phyloP scores from a whole-genome alignment of 495 filamentous ascomycete species.

The Rostrohypoxylon terebratum region DNA sequence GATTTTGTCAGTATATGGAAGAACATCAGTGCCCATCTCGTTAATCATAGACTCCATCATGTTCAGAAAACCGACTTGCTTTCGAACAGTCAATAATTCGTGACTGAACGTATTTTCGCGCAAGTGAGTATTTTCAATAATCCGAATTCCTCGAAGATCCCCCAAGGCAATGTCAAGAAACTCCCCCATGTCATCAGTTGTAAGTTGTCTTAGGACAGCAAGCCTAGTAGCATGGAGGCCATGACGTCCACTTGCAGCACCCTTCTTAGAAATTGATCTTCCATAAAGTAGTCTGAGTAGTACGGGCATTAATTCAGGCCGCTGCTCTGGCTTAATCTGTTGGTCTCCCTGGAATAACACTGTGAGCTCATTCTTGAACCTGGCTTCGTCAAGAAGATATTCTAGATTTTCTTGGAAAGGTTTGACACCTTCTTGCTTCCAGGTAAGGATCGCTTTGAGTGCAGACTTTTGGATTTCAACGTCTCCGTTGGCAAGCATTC shows the following conservation, averaged over 20 bases:
- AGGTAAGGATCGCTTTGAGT: conserved; percentile 86
- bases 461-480: conserved; percentile 86
- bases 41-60: conserved; percentile 91
- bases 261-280: conserved; percentile 83
- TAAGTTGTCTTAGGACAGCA: conserved; percentile 63
- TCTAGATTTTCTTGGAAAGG: conserved; percentile 88
- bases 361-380: conserved; percentile 91
- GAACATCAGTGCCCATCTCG: conserved; percentile 77
- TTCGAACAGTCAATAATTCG: conserved; percentile 71
- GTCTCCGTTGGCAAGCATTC: conserved; percentile 85
- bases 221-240: conserved; percentile 73
- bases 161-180: conserved; percentile 89
- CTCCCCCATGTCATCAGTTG: conserved; percentile 71
- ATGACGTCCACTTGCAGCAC: conserved; percentile 69
- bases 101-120: conserved; percentile 63
- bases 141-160: conserved; percentile 66
- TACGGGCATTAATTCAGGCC: conserved; percentile 78
- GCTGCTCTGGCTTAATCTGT: conserved; percentile 78
- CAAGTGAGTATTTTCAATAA: conserved; percentile 63
- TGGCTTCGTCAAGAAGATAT: conserved; percentile 88
- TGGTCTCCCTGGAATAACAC: conserved; percentile 87
- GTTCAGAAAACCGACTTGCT: conserved; percentile 87
- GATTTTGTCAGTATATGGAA: conserved; percentile 69
- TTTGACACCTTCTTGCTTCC: conserved; percentile 80
- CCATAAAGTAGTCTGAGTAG: conserved; percentile 91